These are phyloP conservation scores for Piper betle DNA, from an alignment of 164 flowering plant genomes.

Conservation along the genomic window DNA sequence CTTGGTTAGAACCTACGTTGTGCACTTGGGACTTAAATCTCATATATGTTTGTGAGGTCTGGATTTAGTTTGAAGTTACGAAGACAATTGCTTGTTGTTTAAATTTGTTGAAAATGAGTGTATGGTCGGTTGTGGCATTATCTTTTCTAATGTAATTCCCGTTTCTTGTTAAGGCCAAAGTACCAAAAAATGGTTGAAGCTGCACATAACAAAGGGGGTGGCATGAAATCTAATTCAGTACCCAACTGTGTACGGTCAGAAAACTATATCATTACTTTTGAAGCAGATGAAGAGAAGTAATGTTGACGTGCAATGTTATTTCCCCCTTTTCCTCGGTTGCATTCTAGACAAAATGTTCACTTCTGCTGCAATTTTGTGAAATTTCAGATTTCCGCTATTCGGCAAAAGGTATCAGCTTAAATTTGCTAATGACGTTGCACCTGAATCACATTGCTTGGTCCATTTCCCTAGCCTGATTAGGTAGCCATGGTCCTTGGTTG, in stretches of 20 bases:
- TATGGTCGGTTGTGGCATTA: not conserved
- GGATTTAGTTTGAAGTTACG: too few species aligned
- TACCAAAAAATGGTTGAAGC: constrained; percentile 99
- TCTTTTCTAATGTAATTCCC: not conserved
- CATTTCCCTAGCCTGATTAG: constrained; percentile 93
- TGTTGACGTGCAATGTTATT: not conserved
- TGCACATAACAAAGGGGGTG: constrained; percentile 60
- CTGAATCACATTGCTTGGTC: constrained; percentile 84
- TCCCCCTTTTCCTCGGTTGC: not conserved
- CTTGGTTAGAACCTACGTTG: too few species aligned
- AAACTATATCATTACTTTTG: constrained; percentile 87
- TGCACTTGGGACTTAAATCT: too few species aligned
- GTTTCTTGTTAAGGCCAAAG: constrained; percentile 53
- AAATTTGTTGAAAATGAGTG: not conserved
- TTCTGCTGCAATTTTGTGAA: not conserved
- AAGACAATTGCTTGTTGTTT: too few species aligned
- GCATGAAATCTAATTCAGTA: constrained; percentile 68
- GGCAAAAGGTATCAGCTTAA: constrained; percentile 92
- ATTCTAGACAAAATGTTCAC: not conserved
- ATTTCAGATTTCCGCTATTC: constrained; percentile 75
- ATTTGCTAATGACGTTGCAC: constrained; percentile 55
- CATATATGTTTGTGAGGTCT: too few species aligned
- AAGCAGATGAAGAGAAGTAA: constrained; percentile 98
- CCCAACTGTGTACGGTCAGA: constrained; percentile 91
- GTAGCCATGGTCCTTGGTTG: not conserved